These are phyloP conservation scores for Salix koriyanagi DNA, from an alignment of 345 rosid genomes.

Conservation along the genomic window DNA sequence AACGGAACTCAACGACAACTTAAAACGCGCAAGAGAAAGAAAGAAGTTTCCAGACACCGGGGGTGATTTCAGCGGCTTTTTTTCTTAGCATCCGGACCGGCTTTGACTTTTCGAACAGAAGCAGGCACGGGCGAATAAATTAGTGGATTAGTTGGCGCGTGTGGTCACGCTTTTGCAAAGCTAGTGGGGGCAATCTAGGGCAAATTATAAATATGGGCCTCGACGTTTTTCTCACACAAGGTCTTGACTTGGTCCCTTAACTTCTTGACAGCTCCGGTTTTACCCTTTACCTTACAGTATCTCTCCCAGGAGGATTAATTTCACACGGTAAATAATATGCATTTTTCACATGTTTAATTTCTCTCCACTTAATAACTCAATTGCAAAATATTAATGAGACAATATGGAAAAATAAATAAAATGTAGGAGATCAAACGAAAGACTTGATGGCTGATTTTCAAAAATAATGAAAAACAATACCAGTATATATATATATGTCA, in stretches of 20 bases:
- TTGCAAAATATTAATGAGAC: too few relatives aligned
- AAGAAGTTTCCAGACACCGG: not conserved
- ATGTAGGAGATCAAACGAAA: too few relatives aligned
- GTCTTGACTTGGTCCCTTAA: not conserved
- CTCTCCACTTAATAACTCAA: too few relatives aligned
- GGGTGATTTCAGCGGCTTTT: not conserved
- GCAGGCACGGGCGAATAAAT: not conserved
- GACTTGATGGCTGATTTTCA: too few relatives aligned
- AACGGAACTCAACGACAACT: not conserved
- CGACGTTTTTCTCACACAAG: not conserved
- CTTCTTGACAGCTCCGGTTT: not conserved
- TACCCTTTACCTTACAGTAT: not conserved
- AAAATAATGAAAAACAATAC: too few relatives aligned
- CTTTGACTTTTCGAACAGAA: not conserved
- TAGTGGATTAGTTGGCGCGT: not conserved
- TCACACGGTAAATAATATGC: not conserved
- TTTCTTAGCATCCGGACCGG: not conserved
- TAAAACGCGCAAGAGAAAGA: not conserved
- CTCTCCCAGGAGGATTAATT: not conserved
- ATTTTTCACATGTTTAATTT: too few relatives aligned
- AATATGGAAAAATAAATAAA: too few relatives aligned
- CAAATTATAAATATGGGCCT: not conserved
- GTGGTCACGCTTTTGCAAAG: not conserved
- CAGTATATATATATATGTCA: too few relatives aligned
- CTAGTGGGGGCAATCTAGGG: not conserved